These are phyloP conservation scores for Leersia perrieri DNA, from an alignment of 176 grass and related monocot genomes.

Conservation along the genomic window DNA sequence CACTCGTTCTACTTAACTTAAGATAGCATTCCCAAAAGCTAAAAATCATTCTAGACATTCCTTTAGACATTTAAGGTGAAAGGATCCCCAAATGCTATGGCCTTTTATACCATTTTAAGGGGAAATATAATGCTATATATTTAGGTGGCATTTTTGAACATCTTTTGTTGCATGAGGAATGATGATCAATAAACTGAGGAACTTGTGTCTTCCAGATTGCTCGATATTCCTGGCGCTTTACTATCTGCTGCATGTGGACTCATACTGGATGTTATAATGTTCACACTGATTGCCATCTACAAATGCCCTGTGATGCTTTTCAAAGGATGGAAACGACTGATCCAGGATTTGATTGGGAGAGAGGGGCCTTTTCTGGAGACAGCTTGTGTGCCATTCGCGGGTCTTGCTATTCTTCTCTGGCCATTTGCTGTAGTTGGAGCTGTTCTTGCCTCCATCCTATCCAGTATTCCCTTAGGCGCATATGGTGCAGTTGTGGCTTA, in stretches of 20 bases:
- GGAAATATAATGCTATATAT: constrained; percentile 1
- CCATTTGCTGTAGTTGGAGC: constrained; percentile 84
- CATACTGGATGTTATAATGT: constrained; percentile 62
- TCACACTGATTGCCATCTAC: constrained; percentile 75
- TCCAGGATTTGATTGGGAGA: constrained; percentile 85
- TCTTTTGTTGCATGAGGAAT: constrained; percentile 10
- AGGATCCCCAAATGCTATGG: background rate
- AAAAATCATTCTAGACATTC: background rate
- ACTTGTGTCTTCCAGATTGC: constrained; percentile 47
- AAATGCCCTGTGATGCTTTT: constrained; percentile 95
- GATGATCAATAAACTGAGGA: constrained; percentile 5
- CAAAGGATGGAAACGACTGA: constrained; percentile 90
- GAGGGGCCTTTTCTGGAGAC: constrained; percentile 96
- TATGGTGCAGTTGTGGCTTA: constrained; percentile 88
- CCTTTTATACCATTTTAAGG: background rate
- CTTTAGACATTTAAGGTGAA: constrained; percentile 6
- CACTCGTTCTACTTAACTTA: constrained; percentile 5
- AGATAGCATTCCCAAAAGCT: background rate
- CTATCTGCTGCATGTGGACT: constrained; percentile 57
- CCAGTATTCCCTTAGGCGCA: constrained; percentile 79
- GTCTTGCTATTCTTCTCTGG: constrained; percentile 96
- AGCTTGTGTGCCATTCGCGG: constrained; percentile 92
- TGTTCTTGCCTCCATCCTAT: constrained; percentile 64
- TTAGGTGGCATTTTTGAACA: constrained; percentile 2
- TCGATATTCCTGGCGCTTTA: constrained; percentile 65